A percentile compares a stretch with the other conserved stretches of the same genome.
These are phyloP conservation scores for Malassezia psittaci DNA, from an alignment of 1,284 basidiomycete species.

Conservation along the genomic window DNA sequence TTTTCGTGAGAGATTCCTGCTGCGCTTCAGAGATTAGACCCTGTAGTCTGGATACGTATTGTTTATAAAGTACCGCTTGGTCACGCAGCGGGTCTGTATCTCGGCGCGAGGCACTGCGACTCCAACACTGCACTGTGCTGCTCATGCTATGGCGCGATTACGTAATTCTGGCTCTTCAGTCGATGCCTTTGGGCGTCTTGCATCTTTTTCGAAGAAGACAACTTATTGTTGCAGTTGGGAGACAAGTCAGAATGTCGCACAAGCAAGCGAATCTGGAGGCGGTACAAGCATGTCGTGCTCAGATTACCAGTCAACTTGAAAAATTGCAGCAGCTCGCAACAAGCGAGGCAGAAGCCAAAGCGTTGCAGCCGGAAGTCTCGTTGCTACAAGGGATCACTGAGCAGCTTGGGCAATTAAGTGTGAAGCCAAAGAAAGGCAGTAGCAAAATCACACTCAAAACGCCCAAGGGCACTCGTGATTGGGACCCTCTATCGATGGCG, in stretches of 20 bases:
- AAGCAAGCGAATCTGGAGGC: slow-evolving; percentile 1
- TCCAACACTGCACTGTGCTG: too few species aligned
- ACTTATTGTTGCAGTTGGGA: background rate
- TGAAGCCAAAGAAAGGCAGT: slow-evolving; percentile 21
- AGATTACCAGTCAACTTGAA: slow-evolving; percentile 28
- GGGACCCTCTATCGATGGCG: slow-evolving; percentile 85
- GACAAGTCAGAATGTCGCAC: slow-evolving; percentile 6
- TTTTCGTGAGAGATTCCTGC: too few species aligned
- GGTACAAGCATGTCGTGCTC: slow-evolving; percentile 8
- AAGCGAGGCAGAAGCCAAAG: slow-evolving; percentile 21
- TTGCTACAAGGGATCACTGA: slow-evolving; percentile 30
- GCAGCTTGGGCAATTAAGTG: slow-evolving; percentile 25
- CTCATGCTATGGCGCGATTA: background rate
- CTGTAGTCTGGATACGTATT: too few species aligned
- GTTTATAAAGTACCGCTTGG: too few species aligned
- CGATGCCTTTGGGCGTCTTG: slow-evolving; percentile 9
- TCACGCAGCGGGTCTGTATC: background rate
- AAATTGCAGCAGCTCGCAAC: slow-evolving; percentile 34
- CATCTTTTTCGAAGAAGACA: slow-evolving; percentile 1
- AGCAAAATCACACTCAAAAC: slow-evolving; percentile 46
- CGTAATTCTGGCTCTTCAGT: slow-evolving; percentile 1
- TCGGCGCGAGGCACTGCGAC: background rate
- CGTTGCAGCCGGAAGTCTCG: slow-evolving; percentile 27
- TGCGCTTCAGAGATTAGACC: too few species aligned
- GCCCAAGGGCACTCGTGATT: slow-evolving; percentile 82